Percentiles rank a stretch among this genome's conserved stretches.
These are phyloP conservation scores for Tephrocybe sp. DNA, from an alignment of 768 basidiomycete genomes.

Conservation along the genomic window DNA sequence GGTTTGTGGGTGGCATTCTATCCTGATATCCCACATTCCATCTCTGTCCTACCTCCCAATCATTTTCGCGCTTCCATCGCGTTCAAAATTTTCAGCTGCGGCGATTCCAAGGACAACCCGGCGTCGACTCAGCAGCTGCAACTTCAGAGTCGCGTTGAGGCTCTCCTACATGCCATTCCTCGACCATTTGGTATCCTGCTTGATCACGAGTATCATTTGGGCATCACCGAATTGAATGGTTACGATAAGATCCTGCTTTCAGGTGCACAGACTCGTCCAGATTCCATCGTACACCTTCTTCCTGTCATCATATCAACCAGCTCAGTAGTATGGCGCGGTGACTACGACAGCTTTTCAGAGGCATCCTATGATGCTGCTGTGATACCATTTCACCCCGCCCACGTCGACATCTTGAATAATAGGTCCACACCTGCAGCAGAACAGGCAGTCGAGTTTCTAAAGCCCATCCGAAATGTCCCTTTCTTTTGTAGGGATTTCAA, in stretches of 20 bases:
- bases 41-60: slow-evolving; percentile 10
- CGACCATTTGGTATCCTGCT: slow-evolving; percentile 24
- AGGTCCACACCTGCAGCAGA: not conserved
- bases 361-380: not conserved
- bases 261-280: slow-evolving; percentile 7
- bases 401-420: slow-evolving; percentile 1
- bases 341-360: not conserved
- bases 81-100: slow-evolving; percentile 27
- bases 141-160: not conserved
- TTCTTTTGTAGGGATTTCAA: slow-evolving; percentile 4
- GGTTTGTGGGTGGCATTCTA: slow-evolving; percentile 29
- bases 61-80: slow-evolving; percentile 27
- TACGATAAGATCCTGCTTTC: slow-evolving; percentile 20
- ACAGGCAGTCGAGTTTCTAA: not conserved
- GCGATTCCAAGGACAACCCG: slow-evolving; percentile 3
- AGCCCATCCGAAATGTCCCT: not conserved
- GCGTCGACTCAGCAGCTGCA: not conserved
- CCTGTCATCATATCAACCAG: slow-evolving; percentile 3
- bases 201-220: slow-evolving; percentile 24
- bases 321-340: no score
- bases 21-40: slow-evolving; percentile 26
- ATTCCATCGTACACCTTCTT: slow-evolving; percentile 14
- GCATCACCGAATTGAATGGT: slow-evolving; percentile 21
- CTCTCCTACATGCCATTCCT: slow-evolving; percentile 1
- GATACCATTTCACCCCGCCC: not conserved